Percentiles rank a stretch among this genome's conserved stretches.
phyloP scores from a whole-genome alignment of 2,329 filamentous ascomycete species.

The Aspergillus sp. region DNA sequence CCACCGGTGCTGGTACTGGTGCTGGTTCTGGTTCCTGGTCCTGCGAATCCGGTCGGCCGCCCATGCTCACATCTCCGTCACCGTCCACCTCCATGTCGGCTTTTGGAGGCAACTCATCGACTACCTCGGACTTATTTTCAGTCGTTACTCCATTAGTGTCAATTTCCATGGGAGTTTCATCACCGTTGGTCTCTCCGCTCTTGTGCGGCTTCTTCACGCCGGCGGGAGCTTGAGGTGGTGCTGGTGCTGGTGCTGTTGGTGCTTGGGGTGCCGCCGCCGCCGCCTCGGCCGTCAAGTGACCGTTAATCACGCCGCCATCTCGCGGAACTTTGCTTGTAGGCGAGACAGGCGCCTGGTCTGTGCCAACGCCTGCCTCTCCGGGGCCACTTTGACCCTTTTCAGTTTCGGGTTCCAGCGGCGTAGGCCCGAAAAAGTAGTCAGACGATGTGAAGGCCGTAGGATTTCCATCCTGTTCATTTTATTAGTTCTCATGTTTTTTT shows the following conservation, averaged over 20 bases:
- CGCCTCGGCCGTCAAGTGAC: conserved; percentile 25
- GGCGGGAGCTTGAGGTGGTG: conserved; percentile 26
- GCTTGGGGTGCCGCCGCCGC: conserved; percentile 2
- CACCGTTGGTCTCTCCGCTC: conserved; percentile 34
- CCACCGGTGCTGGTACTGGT: conserved; percentile 30
- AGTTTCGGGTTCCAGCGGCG: conserved; percentile 36
- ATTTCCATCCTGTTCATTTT: conserved; percentile 40
- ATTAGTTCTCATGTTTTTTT: conserved; percentile 20
- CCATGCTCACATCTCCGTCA: conserved; percentile 49
- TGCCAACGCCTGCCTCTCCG: conserved; percentile 28
- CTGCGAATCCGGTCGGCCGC: conserved; percentile 27
- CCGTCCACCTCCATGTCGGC: conserved; percentile 38
- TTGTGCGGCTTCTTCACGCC: conserved; percentile 39
- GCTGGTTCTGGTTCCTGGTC: conserved; percentile 35
- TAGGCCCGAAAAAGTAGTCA: conserved; percentile 51
- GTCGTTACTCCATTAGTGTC: conserved; percentile 39
- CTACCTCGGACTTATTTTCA: conserved; percentile 29
- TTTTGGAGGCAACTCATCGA: conserved; percentile 24
- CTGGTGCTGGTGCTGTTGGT: conserved; percentile 14
- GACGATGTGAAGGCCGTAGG: conserved; percentile 36
- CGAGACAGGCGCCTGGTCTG: conserved; percentile 33
- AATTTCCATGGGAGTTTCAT: conserved; percentile 43
- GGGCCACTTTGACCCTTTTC: conserved; percentile 31
- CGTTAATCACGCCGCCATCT: conserved; percentile 40
- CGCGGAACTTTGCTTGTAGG: conserved; percentile 36